A percentile compares a stretch with the other conserved stretches of the same genome.
phyloP scores from a whole-genome alignment of 768 basidiomycete species.

The Lepiota venenata region DNA sequence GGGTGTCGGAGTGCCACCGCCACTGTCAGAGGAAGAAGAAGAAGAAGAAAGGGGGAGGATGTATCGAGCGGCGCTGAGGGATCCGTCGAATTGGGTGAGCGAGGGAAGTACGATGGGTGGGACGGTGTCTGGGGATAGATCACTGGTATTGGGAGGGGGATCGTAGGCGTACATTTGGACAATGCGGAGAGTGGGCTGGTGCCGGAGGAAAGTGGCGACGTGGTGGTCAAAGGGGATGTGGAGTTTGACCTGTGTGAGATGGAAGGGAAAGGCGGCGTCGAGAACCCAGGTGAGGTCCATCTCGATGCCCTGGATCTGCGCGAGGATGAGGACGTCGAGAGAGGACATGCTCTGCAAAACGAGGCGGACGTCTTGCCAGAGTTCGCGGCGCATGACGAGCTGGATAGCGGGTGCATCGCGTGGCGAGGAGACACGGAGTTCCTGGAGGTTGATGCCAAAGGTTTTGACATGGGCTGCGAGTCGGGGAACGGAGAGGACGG shows the following conservation, averaged over 20 bases:
- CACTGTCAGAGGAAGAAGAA: too few species aligned
- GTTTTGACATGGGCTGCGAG: constrained; percentile 38
- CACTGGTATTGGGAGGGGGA: constrained; percentile 7
- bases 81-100: constrained; percentile 44
- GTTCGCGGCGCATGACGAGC: constrained; percentile 24
- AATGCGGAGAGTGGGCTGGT: constrained; percentile 37
- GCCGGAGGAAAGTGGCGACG: constrained; percentile 44
- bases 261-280: constrained; percentile 37
- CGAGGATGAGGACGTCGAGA: constrained; percentile 40
- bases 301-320: constrained; percentile 32
- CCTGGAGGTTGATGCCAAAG: constrained; percentile 34
- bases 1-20: background rate
- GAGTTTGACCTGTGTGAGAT: constrained; percentile 46
- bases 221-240: constrained; percentile 46
- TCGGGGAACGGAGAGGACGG: constrained; percentile 34
- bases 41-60: background rate
- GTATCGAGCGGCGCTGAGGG: constrained; percentile 18
- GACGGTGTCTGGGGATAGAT: constrained; percentile 35
- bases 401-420: constrained; percentile 26
- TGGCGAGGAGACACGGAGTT: background rate
- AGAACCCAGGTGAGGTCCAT: constrained; percentile 40
- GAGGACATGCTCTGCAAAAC: constrained; percentile 42
- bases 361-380: constrained; percentile 42
- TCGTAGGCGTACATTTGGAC: constrained; percentile 30
- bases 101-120: constrained; percentile 35